Evolutionary conservation across 805 yeast genomes (phyloP), one percentile per base, ranked within the genome.

Genomic region (Wickerhamiella bombiphila): DNA sequence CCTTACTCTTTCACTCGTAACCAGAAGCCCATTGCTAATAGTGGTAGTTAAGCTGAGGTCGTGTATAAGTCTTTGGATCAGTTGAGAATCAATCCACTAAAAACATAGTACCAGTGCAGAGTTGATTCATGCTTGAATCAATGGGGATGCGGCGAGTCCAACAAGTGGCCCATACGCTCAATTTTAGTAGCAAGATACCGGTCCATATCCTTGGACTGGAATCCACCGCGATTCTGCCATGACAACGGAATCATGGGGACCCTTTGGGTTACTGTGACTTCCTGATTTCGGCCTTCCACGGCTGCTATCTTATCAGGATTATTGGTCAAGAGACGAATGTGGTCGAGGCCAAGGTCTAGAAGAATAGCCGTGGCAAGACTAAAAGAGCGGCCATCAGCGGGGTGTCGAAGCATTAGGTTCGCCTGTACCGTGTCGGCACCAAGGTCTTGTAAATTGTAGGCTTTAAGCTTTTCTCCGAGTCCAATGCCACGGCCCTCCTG

Each of bases 401-500:
- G 99, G 52, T 91, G 99, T 49, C 94, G 72, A 45, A 91, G 67
- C 62, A 91, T 57, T 41, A 91, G 62, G 58, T 91, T 91, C 6
- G 98, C 98, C 57, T 86, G 93, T 3, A 91, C 97, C 0, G 99
- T 91, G 57, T 91, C 99, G 5, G 97, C 97, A 5, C 99, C 99
- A 40, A 91, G 65, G 60, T 91, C 99, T 63, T 91, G 99, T 46
- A 91, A 64, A 55, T 91, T 91, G 59, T 91, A 91, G 2, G 97
- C 97, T 60, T 91, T 91, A 47, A 91, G 68, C 59, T 91, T 91
- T 55, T 91, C 99, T 22, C 96, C 94, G n/a, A 91, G 66, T 5
- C 99, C 99, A 42, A 91, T 91, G 15, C 99, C 99, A 42, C 99
- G 74, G 38, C 99, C 99, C 59, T 91, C 99, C 60, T 91, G 99